Conservation (phyloP, 2,329 filamentous ascomycete species). For the Botrytis elliptica region DNA sequence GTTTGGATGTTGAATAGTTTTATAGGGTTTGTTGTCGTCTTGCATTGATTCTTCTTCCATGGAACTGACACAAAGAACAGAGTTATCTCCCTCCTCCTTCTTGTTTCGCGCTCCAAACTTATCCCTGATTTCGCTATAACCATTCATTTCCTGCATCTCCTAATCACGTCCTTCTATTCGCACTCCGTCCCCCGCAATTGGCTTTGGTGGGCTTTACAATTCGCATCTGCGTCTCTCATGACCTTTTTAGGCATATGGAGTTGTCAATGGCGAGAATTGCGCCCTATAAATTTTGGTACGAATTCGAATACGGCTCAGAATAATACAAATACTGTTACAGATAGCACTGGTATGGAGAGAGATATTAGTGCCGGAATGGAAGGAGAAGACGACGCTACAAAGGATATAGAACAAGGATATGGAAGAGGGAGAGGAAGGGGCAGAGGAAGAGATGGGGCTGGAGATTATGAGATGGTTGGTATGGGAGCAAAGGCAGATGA, state of each 20-base stretch:
- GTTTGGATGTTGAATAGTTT: constrained; percentile 67
- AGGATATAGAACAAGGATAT: constrained; percentile 39
- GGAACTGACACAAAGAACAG: constrained; percentile 47
- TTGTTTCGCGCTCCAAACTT: constrained; percentile 87
- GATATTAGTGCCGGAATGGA: constrained; percentile 29
- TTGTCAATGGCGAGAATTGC: constrained; percentile 84
- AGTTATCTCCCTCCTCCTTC: constrained; percentile 75
- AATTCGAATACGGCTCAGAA: constrained; percentile 44
- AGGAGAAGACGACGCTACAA: constrained; percentile 26
- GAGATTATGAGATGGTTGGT: constrained; percentile 66
- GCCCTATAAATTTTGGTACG: constrained; percentile 78
- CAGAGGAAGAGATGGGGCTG: constrained; percentile 53
- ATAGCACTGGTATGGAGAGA: constrained; percentile 27
- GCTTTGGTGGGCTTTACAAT: constrained; percentile 82
- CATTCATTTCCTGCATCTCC: constrained; percentile 77
- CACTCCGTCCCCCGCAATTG: constrained; percentile 71
- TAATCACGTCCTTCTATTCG: constrained; percentile 76
- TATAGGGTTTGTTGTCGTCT: constrained; percentile 53
- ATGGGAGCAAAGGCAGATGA: constrained; percentile 45
- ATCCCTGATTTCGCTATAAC: constrained; percentile 93
- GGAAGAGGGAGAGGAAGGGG: constrained; percentile 51
- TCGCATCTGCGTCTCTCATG: constrained; percentile 61
- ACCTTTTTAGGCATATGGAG: constrained; percentile 79
- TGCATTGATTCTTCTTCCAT: constrained; percentile 3
- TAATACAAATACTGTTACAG: constrained; percentile 15